Base-by-base conservation (phyloP, 78 protist species). In the Parvularia atlantis region DNA sequence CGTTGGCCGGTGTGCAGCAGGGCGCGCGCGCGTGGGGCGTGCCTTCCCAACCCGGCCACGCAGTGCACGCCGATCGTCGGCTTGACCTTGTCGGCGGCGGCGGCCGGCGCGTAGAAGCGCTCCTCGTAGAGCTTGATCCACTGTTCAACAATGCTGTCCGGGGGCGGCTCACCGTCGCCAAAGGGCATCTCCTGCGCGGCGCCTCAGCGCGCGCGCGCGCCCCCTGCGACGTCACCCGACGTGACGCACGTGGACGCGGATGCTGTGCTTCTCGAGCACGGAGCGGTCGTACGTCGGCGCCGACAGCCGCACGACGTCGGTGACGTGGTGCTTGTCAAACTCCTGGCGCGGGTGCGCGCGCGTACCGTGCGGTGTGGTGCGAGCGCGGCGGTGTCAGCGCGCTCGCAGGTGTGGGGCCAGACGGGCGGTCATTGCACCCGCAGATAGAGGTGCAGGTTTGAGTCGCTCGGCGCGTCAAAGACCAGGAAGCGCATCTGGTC, bases 1-100 rank as follows among this genome's bases (percentile, higher is more conserved):
- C 22, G 69, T 64, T 16, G 0, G 28, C 22, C 0, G 13, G 52
- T 64, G n/a, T 0, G 69, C 4, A 52, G 6, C 9, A 5, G 11
- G 11, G 33, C 9, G n/a, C 4, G 22, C 58, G 10, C 58, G 58
- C 10, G 11, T 5, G 11, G 58, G n/a, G 11, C 30, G 37, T 58
- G 52, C 73, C 87, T 20, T 5, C 88, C 88, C 14, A 84, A 54
- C 6, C 88, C 88, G 10, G 84, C 84, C 26, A 78, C 78, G 41
- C 88, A 84, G 69, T 84, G 88, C 20, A 84, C 67, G 28, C 79
- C 88, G 56, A 84, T 72, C n/a, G n/a, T 9, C 24, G 24, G 17
- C 19, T 30, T 30, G 41, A 16, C n/a, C 11, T 33, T 1, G 41
- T 7, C n/a, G n/a, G 41, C 63, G n/a, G 22, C 22, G 11, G n/a